Evolutionary conservation across 352 stramenopile genomes (phyloP), one percentile per base, ranked within the genome.

Genomic region (Blastocystis sp.): DNA sequence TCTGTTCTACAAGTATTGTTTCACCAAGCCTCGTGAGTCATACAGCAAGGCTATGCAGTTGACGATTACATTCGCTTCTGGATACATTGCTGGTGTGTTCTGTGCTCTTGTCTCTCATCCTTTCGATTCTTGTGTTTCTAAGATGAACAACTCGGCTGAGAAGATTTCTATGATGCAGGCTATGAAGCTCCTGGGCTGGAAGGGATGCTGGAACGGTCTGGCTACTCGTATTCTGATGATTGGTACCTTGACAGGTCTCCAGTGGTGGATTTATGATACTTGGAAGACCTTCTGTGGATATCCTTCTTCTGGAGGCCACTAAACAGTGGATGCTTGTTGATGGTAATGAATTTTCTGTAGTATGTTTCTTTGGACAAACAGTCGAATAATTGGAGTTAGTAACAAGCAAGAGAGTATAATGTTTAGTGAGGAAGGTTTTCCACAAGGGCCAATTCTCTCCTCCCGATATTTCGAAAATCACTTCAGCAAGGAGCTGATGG

Each of bases 101-200:
- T 97, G 95, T 83, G 96, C 96, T 86, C 96, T 99, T 88, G 97
- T 98, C 88, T 98, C 96, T 89, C 96, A 99, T 92, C 96, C 96
- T 74, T 95, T 96, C 66, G 96, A 99, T 92, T 98, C 95, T 58
- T 93, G 98, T 71, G 93, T 99, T 88, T 98, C 95, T 66, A 97
- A 98, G 91, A 95, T 95, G 92, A 93, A 93, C 89, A 96, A 95
- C 92, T 93, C 93, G 12, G 92, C 92, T 54, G 94, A 94, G 87
- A 93, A 89, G 7, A 92, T 91, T 42, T 91, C 89, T 1, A 94
- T 93, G 86, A 88, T 94, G 21, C 89, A 93, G 85, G 94, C 95
- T 85, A 95, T 95, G 78, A 93, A 93, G 83, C 91, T 95, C n/a
- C 88, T 90, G 0, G 88, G 88, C 19, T 61, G 51, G 29, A 90